Evolutionary conservation across 768 basidiomycete species (phyloP).

Genomic region (Auricularia cornea): DNA sequence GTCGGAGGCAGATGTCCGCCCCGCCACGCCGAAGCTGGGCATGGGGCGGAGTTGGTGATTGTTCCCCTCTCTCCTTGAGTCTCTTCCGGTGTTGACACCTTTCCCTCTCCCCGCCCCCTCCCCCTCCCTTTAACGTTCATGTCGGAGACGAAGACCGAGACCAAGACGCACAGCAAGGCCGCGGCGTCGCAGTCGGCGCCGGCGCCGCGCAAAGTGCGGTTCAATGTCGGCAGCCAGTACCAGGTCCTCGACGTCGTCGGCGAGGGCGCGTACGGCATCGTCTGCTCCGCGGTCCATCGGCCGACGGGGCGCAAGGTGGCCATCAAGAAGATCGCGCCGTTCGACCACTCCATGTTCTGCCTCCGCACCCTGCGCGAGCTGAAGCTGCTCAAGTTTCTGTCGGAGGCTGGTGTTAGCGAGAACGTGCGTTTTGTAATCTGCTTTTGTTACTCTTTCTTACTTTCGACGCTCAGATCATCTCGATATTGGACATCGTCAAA

Average conservation of each 20-base stretch:
- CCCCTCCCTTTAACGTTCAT: conserved; percentile 38
- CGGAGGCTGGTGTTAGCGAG: conserved; percentile 1
- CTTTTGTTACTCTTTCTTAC: neutral
- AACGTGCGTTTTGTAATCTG: neutral
- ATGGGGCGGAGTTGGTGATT: conserved; percentile 34
- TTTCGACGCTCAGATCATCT: conserved; percentile 18
- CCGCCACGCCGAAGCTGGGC: no score
- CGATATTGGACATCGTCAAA: conserved; percentile 35
- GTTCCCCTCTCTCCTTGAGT: conserved; percentile 1
- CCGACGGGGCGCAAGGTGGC: conserved; percentile 80
- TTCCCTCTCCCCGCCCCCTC: conserved; percentile 36
- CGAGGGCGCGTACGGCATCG: conserved; percentile 92
- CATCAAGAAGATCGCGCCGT: conserved; percentile 92
- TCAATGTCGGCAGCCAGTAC: conserved; percentile 30
- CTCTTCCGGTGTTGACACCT: conserved; percentile 34
- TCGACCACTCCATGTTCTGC: conserved; percentile 92
- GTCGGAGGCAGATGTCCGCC: no score
- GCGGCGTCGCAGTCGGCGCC: neutral
- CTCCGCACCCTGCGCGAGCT: conserved; percentile 79
- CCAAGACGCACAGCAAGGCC: neutral
- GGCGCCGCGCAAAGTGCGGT: neutral
- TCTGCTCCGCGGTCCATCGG: conserved; percentile 64
- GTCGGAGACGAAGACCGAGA: conserved; percentile 11
- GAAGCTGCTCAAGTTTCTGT: conserved; percentile 37
- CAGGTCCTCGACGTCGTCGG: conserved; percentile 80